These are phyloP conservation scores for Angophora floribunda DNA, from an alignment of 345 rosid genomes.

Conservation along the genomic window DNA sequence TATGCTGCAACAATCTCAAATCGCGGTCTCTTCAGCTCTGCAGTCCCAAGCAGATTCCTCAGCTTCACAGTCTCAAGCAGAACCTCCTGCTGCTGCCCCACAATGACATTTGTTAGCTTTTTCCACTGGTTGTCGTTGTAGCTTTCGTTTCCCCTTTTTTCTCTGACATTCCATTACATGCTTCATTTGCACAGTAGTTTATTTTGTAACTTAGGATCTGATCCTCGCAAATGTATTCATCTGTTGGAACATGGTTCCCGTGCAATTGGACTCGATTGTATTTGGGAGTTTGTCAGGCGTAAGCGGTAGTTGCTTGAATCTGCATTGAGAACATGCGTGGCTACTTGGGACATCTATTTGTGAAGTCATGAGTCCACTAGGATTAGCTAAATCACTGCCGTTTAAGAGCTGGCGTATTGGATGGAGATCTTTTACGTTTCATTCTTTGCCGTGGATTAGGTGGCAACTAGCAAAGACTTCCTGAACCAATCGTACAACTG, in stretches of 20 bases:
- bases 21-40: not conserved
- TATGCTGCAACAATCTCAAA: not conserved
- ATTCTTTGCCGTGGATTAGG: not conserved
- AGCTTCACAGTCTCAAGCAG: not conserved
- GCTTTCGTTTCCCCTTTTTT: not conserved
- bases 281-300: too few species aligned
- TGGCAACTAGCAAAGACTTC: not conserved
- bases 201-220: not conserved
- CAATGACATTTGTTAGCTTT: not conserved
- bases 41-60: not conserved
- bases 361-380: not conserved
- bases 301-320: not conserved
- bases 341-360: fast-evolving
- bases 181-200: not conserved
- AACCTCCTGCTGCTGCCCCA: not conserved
- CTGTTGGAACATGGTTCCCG: not conserved
- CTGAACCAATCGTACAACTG: not conserved
- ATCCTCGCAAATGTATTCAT: not conserved
- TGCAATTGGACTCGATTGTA: not conserved
- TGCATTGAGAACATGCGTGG: not conserved
- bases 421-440: not conserved
- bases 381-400: not conserved
- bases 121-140: not conserved
- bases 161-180: not conserved
- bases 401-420: not conserved